Base-by-base conservation (phyloP, 106 monocot species). In the Hemerocallis citrina region DNA sequence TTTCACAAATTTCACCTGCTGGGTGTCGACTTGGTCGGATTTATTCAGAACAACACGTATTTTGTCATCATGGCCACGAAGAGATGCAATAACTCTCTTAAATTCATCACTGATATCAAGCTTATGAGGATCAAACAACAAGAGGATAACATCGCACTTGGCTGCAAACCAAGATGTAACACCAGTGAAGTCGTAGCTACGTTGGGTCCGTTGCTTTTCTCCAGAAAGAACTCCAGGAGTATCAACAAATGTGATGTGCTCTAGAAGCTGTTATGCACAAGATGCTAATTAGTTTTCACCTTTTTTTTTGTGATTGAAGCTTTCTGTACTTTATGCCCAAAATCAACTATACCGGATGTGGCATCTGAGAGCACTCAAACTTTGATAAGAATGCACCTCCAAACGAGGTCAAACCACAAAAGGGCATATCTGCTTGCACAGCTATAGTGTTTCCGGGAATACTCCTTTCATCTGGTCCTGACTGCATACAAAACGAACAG, bases 391-490 rank as follows among this genome's bases (percentile, higher is more conserved):
- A 94, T 42, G 85, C 76, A 50, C 85, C 80, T 48, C 93, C 93
- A 73, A 94, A 94, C 50, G 85, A 66, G 39, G 93, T 79, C 46
- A 94, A 51, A 41, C 93, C 93, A 75, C 75, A 76, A 36, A 69
- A 94, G 23, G 93, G 93, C 93, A 94, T 94, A 47, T 94, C 93
- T 54, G 93, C 93, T 79, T 94, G 93, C n/a, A 94, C 93, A 31
- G 93, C 93, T 64, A 89, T 76, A 32, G 93, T 94, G 37, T 89
- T 94, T 42, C 93, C 93, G 66, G 93, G 93, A 64, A 94, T 80
- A 52, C 89, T 85, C 57, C 93, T 79, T 70, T 89, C 93, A 71
- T 94, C 93, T 41, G 93, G 80, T 64, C 93, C 93, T 24, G 88
- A 85, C 93, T 94, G 64, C 13, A 46, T 54, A 34, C 36, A 28